Evolutionary conservation across 257 asterid species (phyloP), one percentile per base, ranked within the genome.

Genomic region (Paraleonurus japonicus): DNA sequence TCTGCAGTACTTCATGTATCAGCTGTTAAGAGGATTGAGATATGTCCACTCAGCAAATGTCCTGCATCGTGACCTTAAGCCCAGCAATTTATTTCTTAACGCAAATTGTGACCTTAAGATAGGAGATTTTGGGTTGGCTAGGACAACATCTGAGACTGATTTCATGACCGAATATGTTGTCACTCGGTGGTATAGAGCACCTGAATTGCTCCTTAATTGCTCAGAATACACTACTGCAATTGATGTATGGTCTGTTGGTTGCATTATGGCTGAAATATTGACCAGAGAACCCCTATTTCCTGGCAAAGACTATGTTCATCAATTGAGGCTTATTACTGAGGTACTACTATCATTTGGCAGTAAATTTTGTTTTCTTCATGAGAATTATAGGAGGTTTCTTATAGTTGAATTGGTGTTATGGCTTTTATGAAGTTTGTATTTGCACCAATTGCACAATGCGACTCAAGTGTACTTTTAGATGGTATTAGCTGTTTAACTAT

Each of bases 121-220:
- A 27, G 95, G 94, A 66, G 97, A 92, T 80, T 92, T 92, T 73
- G 97, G 97, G 48, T 84, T 92, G 87, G 97, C 97, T 39, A 83
- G 97, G 79, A 89, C 88, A 1, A 89, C 95, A 30, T 85, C 93
- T 35, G 97, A 92, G 79, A 86, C 97, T 0, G 97, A 92, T 76
- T 92, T 92, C 78, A 92, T 89, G 97, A 92, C 97, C 4, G 97
- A 92, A 78, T 92, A 92, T 48, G 97, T 92, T 35, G 96, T 92
- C 65, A 92, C 97, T 65, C 90, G 95, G 26, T 91, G 97, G 97
- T 91, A 91, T 63, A 85, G 96, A 71, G 97, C 97, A 43, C 97
- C 97, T 63, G 97, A 92, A 64, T 71, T 92, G 81, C 92, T 92
- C 70, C 92, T 92, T 66, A 89, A 89, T 73, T 92, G 95, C 69